Conservation (phyloP, 192 early-diverging fungal species). For the Chytriomyces sp. region DNA sequence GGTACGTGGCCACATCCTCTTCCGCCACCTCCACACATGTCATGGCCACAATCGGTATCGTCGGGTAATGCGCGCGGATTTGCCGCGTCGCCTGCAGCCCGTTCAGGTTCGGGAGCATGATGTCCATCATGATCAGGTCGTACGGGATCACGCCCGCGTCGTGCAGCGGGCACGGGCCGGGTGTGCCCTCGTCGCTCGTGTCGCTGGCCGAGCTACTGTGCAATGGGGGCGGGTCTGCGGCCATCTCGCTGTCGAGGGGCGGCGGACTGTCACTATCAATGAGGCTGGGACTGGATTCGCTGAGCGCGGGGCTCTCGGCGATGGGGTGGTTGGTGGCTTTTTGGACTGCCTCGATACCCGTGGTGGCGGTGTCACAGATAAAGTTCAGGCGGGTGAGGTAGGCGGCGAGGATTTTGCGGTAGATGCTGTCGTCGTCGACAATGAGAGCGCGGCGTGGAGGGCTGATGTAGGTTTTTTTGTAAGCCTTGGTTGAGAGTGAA, state of each 20-base stretch:
- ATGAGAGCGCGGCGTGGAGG: conserved; percentile 16
- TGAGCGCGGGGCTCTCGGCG: background rate
- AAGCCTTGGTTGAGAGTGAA: no score
- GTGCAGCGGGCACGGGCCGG: background rate
- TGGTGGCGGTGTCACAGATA: conserved; percentile 16
- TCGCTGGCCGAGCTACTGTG: background rate
- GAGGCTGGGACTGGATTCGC: no score
- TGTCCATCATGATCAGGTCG: conserved; percentile 18
- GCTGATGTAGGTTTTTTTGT: no score
- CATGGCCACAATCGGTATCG: background rate
- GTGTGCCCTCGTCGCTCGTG: background rate
- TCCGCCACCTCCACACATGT: conserved; percentile 8
- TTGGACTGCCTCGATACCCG: conserved; percentile 13
- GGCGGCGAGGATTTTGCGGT: conserved; percentile 2
- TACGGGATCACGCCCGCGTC: background rate
- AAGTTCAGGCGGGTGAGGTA: conserved; percentile 21
- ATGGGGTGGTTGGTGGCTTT: background rate
- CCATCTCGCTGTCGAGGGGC: background rate
- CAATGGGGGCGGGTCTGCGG: background rate
- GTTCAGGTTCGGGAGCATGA: conserved; percentile 21
- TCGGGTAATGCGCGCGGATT: conserved; percentile 1
- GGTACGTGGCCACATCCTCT: conserved; percentile 1
- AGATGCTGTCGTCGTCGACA: conserved; percentile 11
- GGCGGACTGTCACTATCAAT: background rate
- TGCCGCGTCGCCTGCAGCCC: conserved; percentile 19